Evolutionary conservation across 1,139 yeast species (phyloP), one percentile per base, ranked within the genome.

Genomic region (Sugiyamaella sp.): DNA sequence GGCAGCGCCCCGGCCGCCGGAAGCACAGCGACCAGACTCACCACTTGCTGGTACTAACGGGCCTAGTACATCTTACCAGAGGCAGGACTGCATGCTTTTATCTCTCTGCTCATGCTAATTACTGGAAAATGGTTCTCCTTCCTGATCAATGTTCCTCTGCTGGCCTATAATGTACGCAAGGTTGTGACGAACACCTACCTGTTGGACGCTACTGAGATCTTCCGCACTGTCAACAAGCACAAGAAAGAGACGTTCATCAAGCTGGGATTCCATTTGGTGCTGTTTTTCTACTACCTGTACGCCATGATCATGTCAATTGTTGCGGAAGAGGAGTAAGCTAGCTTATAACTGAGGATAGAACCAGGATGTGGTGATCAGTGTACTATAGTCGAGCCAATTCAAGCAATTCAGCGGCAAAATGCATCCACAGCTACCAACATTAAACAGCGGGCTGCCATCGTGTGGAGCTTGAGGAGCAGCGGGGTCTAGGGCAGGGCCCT

Each of bases 151-250:
- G 74, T 85, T 62, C 97, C 97, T 49, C 74, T 90, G 60, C 74
- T 87, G 58, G 91, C 89, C 35, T 89, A 78, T 76, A 90, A 90
- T 70, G 83, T 77, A 58, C 85, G 85, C 75, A 88, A 88, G 73
- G 76, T 80, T 66, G 76, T 80, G 66, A 69, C 81, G 67, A 82
- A 81, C 66, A 87, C 87, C 71, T 89, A 88, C 70, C 75, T 86
- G 63, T 81, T 89, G 71, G 97, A 90, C 71, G 97, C 97, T 56
- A 90, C 97, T 49, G 96, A 89, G 73, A 90, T 90, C 66, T 90
- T 90, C 76, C 85, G 97, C 77, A 90, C 96, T 49, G 81, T 90
- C 66, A 81, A 87, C 62, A 85, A 84, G 68, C 93, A 89, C 75
- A 89, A 90, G 81, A 85, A 85, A 70, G 97, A 89, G 74, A 81